A percentile compares a stretch with the other conserved stretches of the same genome.
Evolutionary conservation across 75 land plant species (phyloP).

Genomic region (Cryptomeria japonica): DNA sequence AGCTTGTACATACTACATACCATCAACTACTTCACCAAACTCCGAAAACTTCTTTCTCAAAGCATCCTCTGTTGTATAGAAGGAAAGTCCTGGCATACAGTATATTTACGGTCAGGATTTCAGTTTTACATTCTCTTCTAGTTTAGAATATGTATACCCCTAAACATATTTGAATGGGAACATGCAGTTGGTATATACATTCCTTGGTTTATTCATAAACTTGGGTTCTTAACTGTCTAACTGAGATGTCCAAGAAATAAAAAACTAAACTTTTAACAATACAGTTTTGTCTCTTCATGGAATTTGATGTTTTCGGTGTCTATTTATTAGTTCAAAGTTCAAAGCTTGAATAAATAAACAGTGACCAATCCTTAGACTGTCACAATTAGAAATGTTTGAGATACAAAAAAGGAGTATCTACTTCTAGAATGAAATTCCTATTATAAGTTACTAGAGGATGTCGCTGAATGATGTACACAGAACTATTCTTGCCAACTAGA

Average conservation of each 20-base stretch:
- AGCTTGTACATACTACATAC: constrained; percentile 33
- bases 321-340: not conserved
- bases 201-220: not conserved
- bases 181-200: not conserved
- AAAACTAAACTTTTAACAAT: not conserved
- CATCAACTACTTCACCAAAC: constrained; percentile 75
- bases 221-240: not conserved
- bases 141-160: not conserved
- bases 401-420: too few species aligned
- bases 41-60: constrained; percentile 53
- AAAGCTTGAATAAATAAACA: not conserved
- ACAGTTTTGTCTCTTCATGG: not conserved
- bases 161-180: not conserved
- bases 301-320: not conserved
- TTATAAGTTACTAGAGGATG: too few species aligned
- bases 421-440: too few species aligned
- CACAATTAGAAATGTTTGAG: too few species aligned
- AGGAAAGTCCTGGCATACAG: constrained; percentile 56
- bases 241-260: not conserved
- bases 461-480: too few species aligned
- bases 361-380: too few species aligned
- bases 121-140: not conserved
- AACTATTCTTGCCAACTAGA: not conserved
- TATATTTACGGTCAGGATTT: not conserved
- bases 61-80: constrained; percentile 50